Evolutionary conservation across 805 yeast genomes (phyloP).

Genomic region (Candida khao-thaluensis): DNA sequence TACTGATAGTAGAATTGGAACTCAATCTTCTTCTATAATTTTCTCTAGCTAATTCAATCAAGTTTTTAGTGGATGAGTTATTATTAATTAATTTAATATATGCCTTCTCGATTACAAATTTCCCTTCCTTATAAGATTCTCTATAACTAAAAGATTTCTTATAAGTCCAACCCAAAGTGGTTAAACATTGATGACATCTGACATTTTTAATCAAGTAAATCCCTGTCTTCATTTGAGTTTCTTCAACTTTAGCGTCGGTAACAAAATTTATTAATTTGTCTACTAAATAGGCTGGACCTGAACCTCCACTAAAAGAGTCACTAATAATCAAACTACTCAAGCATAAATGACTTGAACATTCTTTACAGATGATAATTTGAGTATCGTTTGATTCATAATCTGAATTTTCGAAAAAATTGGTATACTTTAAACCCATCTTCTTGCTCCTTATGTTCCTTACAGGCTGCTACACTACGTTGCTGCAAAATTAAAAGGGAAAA

Average conservation of each 20-base stretch:
- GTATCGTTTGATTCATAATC: conserved; percentile 36
- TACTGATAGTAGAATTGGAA: conserved; percentile 15
- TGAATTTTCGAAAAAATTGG: conserved; percentile 38
- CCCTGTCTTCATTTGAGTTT: conserved; percentile 42
- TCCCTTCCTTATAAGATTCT: conserved; percentile 44
- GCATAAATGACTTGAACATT: conserved; percentile 43
- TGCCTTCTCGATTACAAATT: conserved; percentile 41
- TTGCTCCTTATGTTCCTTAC: background rate
- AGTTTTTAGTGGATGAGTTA: conserved; percentile 31
- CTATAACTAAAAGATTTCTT: conserved; percentile 34
- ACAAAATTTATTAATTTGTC: conserved; percentile 37
- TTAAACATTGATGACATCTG: conserved; percentile 39
- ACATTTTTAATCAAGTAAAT: conserved; percentile 35
- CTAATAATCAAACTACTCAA: conserved; percentile 34
- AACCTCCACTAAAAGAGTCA: conserved; percentile 39
- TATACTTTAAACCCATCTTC: conserved; percentile 39
- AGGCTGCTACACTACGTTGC: conserved; percentile 1
- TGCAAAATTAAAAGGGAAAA: background rate
- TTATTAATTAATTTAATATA: conserved; percentile 36
- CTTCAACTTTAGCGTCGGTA: conserved; percentile 26
- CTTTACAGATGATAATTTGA: conserved; percentile 40
- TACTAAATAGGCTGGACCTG: conserved; percentile 43
- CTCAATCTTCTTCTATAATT: conserved; percentile 19
- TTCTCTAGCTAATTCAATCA: conserved; percentile 31
- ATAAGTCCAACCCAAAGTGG: conserved; percentile 41